These are phyloP conservation scores for Dichomitus squalens DNA, from an alignment of 1,284 basidiomycete species.

Conservation along the genomic window DNA sequence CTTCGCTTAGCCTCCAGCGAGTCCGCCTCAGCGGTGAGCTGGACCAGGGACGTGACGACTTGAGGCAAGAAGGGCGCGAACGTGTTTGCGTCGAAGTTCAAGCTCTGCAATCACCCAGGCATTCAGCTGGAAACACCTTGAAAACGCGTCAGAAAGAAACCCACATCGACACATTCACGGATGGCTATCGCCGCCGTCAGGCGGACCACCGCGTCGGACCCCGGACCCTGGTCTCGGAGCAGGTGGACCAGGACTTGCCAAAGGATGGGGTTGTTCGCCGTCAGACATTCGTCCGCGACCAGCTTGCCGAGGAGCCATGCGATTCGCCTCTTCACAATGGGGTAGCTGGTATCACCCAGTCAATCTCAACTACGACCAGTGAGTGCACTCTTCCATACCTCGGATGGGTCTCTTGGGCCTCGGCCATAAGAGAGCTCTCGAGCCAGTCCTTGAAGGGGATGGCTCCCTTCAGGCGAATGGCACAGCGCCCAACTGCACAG, in stretches of 20 bases:
- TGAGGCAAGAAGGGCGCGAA: conserved; percentile 65
- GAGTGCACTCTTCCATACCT: conserved; percentile 52
- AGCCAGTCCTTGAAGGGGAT: conserved; percentile 75
- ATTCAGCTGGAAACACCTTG: background rate
- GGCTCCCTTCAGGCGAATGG: conserved; percentile 60
- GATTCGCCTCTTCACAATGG: conserved; percentile 86
- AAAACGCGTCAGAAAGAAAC: conserved; percentile 30
- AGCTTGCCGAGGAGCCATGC: conserved; percentile 91
- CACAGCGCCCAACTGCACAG: conserved; percentile 85
- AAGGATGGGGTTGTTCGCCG: conserved; percentile 62
- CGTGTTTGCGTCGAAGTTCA: conserved; percentile 51
- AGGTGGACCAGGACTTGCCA: conserved; percentile 85
- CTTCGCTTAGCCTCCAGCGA: conserved; percentile 80
- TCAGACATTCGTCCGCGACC: conserved; percentile 66
- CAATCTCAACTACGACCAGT: background rate
- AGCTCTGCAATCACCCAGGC: conserved; percentile 4
- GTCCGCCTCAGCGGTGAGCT: conserved; percentile 74
- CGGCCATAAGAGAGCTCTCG: conserved; percentile 53
- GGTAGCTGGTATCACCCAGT: conserved; percentile 53
- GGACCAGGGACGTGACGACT: conserved; percentile 63
- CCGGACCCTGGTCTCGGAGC: conserved; percentile 64
- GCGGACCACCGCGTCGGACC: conserved; percentile 81
- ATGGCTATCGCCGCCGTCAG: conserved; percentile 79
- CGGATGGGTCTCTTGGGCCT: conserved; percentile 59
- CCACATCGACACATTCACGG: conserved; percentile 80